Evolutionary conservation across 257 asterid genomes (phyloP).

Genomic region (Capsicum chinense): DNA sequence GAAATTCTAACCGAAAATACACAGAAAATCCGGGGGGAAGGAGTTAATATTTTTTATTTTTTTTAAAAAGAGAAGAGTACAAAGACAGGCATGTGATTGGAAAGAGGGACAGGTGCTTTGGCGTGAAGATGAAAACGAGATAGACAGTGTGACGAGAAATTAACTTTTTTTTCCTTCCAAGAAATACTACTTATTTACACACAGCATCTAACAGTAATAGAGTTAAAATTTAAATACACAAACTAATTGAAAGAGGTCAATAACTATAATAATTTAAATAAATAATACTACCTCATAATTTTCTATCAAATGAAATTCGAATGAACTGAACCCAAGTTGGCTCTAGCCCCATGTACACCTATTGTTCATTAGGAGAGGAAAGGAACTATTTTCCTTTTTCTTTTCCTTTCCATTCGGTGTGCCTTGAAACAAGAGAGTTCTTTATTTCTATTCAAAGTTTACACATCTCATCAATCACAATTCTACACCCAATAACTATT

Average conservation of each 20-base stretch:
- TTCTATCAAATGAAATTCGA: no score
- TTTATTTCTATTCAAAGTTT: background rate
- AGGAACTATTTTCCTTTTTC: background rate
- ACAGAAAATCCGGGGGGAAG: background rate
- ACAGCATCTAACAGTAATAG: no score
- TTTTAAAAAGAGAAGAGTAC: constrained; percentile 7
- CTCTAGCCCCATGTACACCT: no score
- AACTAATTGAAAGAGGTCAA: no score
- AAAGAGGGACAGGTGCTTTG: constrained; percentile 64
- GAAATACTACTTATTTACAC: no score
- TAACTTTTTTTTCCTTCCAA: background rate
- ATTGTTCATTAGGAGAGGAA: background rate
- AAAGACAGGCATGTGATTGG: constrained; percentile 36
- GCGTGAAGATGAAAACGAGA: constrained; percentile 56
- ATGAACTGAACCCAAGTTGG: no score
- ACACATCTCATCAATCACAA: background rate
- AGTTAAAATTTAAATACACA: no score
- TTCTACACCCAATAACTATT: constrained; percentile 25
- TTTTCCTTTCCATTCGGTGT: constrained; percentile 29
- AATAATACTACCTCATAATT: no score
- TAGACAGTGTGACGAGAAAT: background rate
- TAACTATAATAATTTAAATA: no score
- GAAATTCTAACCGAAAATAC: background rate
- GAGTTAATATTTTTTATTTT: background rate
- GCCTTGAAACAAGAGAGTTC: constrained; percentile 36